phyloP scores from a whole-genome alignment of 371 early-diverging fungal species.

The Mucor mucedo region DNA sequence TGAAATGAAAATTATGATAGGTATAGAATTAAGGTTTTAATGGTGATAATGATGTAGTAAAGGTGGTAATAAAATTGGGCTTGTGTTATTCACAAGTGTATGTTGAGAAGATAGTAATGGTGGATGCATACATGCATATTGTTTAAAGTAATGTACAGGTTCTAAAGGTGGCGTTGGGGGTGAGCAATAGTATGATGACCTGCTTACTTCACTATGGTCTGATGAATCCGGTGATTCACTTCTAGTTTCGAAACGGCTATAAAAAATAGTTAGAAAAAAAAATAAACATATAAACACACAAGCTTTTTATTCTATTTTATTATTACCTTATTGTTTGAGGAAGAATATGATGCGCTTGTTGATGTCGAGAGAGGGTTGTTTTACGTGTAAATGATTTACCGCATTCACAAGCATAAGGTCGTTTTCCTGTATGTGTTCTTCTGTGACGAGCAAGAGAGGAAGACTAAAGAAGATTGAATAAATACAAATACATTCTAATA shows the following conservation, averaged over 20 bases:
- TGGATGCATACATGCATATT: conserved; percentile 18
- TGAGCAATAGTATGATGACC: conserved; percentile 2
- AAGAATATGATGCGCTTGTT: conserved; percentile 33
- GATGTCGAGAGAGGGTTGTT: conserved; percentile 70
- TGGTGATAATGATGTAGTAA: conserved; percentile 1
- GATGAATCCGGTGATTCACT: conserved; percentile 21
- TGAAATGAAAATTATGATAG: not conserved
- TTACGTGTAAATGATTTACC: conserved; percentile 69
- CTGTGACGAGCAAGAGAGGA: conserved; percentile 54
- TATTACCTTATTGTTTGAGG: conserved; percentile 1
- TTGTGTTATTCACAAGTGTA: not conserved
- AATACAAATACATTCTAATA: no score
- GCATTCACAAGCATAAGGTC: conserved; percentile 55
- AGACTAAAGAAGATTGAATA: conserved; percentile 28
- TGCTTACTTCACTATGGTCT: conserved; percentile 13
- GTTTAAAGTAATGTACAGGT: conserved; percentile 1
- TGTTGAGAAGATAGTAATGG: conserved; percentile 2
- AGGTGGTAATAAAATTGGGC: conserved; percentile 12
- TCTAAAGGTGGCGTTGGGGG: conserved; percentile 11
- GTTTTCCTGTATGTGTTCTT: conserved; percentile 52
- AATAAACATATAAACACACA: not conserved
- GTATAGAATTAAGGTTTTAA: not conserved
- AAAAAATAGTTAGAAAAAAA: not conserved
- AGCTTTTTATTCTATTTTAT: not conserved
- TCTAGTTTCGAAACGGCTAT: conserved; percentile 7